phyloP scores from a whole-genome alignment of 305 asterid species.

The Fraxinus baroniana region DNA sequence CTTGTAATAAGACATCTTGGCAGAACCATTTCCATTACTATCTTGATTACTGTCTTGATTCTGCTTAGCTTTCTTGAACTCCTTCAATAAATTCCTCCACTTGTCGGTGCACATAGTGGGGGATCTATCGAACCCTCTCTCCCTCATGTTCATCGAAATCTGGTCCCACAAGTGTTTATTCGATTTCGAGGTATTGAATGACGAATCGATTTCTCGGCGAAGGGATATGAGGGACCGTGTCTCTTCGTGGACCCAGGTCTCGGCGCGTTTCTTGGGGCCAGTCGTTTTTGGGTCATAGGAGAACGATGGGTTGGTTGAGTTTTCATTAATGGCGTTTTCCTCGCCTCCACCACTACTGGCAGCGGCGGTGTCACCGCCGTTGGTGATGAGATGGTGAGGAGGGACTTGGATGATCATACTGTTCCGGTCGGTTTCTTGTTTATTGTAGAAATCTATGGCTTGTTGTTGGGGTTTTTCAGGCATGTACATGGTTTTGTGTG shows the following conservation, averaged over 20 bases:
- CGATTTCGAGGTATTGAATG: conserved; percentile 84
- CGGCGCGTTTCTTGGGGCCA: conserved; percentile 81
- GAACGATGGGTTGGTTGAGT: conserved; percentile 37
- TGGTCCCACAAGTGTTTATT: conserved; percentile 91
- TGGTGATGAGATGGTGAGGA: conserved; percentile 18
- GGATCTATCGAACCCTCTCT: conserved; percentile 86
- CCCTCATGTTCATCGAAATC: conserved; percentile 85
- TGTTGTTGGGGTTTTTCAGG: conserved; percentile 19
- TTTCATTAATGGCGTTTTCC: conserved; percentile 19
- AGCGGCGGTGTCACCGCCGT: conserved; percentile 5
- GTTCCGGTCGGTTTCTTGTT: conserved; percentile 17
- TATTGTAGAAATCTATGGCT: conserved; percentile 28
- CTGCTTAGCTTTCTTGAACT: conserved; percentile 64
- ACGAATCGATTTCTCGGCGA: conserved; percentile 62
- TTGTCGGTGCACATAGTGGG: conserved; percentile 96
- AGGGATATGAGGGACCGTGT: conserved; percentile 62
- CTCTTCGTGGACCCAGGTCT: conserved; percentile 92
- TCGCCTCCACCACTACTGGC: conserved; percentile 11
- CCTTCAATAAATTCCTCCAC: conserved; percentile 78
- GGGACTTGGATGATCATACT: conserved; percentile 18
- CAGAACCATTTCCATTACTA: conserved; percentile 38
- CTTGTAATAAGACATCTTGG: conserved; percentile 60
- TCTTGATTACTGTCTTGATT: conserved; percentile 32
- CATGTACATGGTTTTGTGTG: conserved; percentile 17
- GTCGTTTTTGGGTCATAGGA: conserved; percentile 29